Evolutionary conservation across 1,139 yeast genomes (phyloP).

Genomic region (Taphrina flavorubra): DNA sequence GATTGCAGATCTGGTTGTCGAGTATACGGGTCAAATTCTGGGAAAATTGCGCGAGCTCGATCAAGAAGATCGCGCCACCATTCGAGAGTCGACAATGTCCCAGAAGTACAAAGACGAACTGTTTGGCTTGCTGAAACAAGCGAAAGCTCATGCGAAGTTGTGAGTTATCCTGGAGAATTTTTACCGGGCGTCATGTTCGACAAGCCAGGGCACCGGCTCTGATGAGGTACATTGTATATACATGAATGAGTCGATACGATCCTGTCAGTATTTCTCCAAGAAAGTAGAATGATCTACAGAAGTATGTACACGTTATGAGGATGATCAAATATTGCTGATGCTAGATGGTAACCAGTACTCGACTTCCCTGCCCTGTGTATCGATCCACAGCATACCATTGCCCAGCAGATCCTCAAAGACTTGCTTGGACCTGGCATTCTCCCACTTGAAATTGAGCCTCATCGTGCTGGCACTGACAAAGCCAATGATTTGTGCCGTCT

Average conservation of each 20-base stretch:
- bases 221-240: too few relatives aligned
- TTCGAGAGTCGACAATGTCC: slow-evolving; percentile 15
- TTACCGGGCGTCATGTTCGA: too few relatives aligned
- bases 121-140: background rate
- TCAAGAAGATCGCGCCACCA: slow-evolving; percentile 1
- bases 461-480: slow-evolving; percentile 69
- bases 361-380: slow-evolving; percentile 62
- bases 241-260: background rate
- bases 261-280: background rate
- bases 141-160: slow-evolving; percentile 4
- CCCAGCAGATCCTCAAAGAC: slow-evolving; percentile 80
- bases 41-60: background rate
- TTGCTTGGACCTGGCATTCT: slow-evolving; percentile 62
- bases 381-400: slow-evolving; percentile 84
- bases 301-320: background rate
- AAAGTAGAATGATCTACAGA: too few relatives aligned
- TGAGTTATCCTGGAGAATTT: background rate
- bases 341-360: slow-evolving; percentile 62
- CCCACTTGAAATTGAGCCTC: slow-evolving; percentile 78
- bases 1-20: slow-evolving; percentile 6
- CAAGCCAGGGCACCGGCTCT: too few relatives aligned
- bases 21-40: slow-evolving; percentile 2
- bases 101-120: slow-evolving; percentile 9
- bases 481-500: slow-evolving; percentile 69
- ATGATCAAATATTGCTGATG: slow-evolving; percentile 5